Evolutionary conservation across 768 basidiomycete genomes (phyloP).

Genomic region (Macrocybe gigantea): DNA sequence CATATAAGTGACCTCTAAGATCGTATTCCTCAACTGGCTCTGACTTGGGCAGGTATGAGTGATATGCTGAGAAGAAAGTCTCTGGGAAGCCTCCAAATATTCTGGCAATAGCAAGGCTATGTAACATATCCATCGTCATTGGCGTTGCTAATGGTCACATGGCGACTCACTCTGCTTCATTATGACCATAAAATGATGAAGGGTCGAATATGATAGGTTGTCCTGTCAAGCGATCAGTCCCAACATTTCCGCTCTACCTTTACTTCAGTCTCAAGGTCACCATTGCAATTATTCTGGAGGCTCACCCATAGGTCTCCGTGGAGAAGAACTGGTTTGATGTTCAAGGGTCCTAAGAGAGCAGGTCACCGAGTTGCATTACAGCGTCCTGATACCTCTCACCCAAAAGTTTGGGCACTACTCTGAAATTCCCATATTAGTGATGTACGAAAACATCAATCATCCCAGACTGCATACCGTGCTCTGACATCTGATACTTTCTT

Average conservation of each 20-base stretch:
- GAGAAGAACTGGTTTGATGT: conserved; percentile 59
- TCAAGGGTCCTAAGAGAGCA: conserved; percentile 32
- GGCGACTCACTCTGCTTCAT: conserved; percentile 67
- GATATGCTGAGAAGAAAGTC: conserved; percentile 62
- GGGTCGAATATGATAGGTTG: conserved; percentile 74
- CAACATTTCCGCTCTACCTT: conserved; percentile 66
- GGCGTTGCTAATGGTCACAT: too few relatives aligned
- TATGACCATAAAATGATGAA: conserved; percentile 74
- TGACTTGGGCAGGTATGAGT: conserved; percentile 54
- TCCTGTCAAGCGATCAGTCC: conserved; percentile 45
- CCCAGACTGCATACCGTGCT: conserved; percentile 23
- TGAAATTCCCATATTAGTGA: conserved; percentile 19
- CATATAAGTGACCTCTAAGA: conserved; percentile 62
- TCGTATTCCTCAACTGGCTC: conserved; percentile 62
- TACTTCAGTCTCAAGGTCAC: conserved; percentile 4
- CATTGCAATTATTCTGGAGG: not conserved
- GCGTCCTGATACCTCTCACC: conserved; percentile 17
- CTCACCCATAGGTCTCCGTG: conserved; percentile 82
- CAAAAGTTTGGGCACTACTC: conserved; percentile 71
- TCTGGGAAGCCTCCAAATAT: conserved; percentile 74
- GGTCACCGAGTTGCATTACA: not conserved
- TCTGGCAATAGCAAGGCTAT: conserved; percentile 67
- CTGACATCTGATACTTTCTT: conserved; percentile 46
- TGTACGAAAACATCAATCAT: not conserved
- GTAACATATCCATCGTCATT: not conserved